Conservation (phyloP, 2,329 filamentous ascomycete genomes). For the Epichloe amarillans region DNA sequence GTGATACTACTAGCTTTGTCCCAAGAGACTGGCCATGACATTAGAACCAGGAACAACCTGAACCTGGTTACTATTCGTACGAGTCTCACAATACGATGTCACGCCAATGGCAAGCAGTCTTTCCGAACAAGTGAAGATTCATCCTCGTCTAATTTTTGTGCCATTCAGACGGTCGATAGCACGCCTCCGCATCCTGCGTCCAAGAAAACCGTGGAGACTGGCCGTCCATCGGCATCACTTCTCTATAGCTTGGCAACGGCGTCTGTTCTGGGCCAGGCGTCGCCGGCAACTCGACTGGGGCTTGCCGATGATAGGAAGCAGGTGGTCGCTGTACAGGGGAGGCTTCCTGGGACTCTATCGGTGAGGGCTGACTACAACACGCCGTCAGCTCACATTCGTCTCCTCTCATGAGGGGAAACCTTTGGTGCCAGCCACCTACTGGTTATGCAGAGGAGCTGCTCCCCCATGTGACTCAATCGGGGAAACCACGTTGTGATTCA, state of each 20-base stretch:
- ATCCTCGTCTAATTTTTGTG: neutral
- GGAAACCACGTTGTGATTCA: neutral
- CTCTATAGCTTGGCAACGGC: conserved; percentile 21
- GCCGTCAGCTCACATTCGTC: neutral
- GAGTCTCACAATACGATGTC: too few species aligned
- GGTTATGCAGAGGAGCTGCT: neutral
- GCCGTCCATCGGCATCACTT: neutral
- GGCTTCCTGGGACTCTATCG: neutral
- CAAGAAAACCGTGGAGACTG: conserved; percentile 16
- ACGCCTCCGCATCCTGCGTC: conserved; percentile 14
- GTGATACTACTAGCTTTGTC: too few species aligned
- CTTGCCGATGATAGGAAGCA: conserved; percentile 1
- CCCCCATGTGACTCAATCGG: neutral
- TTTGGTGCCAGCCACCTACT: neutral
- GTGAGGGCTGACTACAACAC: neutral
- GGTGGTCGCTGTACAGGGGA: neutral
- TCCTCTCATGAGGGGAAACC: neutral
- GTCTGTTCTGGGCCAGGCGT: conserved; percentile 15
- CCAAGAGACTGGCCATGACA: too few species aligned
- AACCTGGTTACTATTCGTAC: too few species aligned
- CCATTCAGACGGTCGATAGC: conserved; percentile 13
- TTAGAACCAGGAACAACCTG: too few species aligned
- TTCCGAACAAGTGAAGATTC: too few species aligned
- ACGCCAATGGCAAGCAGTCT: too few species aligned
- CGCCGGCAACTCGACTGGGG: conserved; percentile 3